Conservation (phyloP, 2,329 filamentous ascomycete genomes). For the Monosporascus cannonballus region DNA sequence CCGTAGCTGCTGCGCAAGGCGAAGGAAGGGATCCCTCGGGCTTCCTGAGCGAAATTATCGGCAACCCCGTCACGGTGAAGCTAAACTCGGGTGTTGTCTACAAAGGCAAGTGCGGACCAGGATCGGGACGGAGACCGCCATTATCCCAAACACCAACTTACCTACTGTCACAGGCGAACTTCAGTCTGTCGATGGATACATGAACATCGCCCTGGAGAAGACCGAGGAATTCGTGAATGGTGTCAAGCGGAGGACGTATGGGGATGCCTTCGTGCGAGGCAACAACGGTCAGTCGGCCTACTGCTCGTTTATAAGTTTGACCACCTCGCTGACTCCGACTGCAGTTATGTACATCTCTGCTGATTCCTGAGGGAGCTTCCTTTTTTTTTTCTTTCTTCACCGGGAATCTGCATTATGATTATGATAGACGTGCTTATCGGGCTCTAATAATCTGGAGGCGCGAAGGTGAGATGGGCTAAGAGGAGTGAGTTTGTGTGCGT, state of each 20-base stretch:
- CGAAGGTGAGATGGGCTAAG: background rate
- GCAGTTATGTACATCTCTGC: constrained; percentile 67
- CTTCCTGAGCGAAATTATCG: constrained; percentile 92
- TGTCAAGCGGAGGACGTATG: constrained; percentile 73
- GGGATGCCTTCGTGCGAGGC: constrained; percentile 90
- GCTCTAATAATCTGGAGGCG: no score
- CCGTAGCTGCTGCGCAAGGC: constrained; percentile 39
- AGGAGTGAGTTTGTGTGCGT: no score
- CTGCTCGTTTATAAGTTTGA: background rate
- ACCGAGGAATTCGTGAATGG: constrained; percentile 89
- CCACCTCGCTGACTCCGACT: constrained; percentile 10
- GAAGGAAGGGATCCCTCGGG: constrained; percentile 89
- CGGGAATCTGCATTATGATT: no score
- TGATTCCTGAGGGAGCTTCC: constrained; percentile 38
- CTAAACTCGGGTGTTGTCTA: constrained; percentile 98
- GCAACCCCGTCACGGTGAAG: constrained; percentile 90
- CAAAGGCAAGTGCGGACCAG: constrained; percentile 59
- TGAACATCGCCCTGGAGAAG: constrained; percentile 98
- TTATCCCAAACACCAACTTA: background rate
- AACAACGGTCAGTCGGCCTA: constrained; percentile 69
- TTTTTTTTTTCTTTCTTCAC: no score
- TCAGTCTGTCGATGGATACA: constrained; percentile 96
- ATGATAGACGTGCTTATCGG: no score
- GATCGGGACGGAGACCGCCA: no score
- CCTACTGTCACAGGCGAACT: constrained; percentile 62